Base-by-base conservation (phyloP, 2,329 filamentous ascomycete species). In the Paramyrothecium sp. region DNA sequence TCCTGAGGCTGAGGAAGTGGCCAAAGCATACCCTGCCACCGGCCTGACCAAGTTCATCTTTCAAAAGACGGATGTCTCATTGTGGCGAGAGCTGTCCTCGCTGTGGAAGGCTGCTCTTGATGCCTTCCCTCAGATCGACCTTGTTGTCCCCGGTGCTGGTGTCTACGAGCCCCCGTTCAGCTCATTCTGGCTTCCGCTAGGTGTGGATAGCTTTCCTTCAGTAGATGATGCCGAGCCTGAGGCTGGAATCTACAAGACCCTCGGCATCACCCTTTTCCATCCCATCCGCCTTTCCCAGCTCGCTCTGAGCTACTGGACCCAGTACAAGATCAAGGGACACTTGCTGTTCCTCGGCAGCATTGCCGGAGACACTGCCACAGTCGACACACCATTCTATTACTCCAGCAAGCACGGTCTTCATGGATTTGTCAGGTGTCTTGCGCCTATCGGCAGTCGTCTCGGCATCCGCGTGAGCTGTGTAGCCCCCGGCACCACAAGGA, bases 211-310 rank as follows among this genome's bases (percentile, higher is more conserved):
- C 16, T 73, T 71, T 56, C 64, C 63, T 7, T 71, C 66, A 23
- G 48, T 52, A 11, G 71, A 74, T 41, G 46, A 54, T 7, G 66
- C 67, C 1, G 66, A 70, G 47, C 65, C 59, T 1, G 65, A 70
- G 23, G 65, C 66, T 1, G 71, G 71, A 3, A 67, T 67, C 51
- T 76, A 76, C 52, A 65, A 65, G 33, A 64, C 69, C 19, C 54
- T 77, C 3, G 71, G 72, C 54, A 68, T 76, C 54, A 77, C 77
- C 58, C 61, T 76, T 33, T 63, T 68, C 10, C 65, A 70, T 22
- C 75, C 75, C 2, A 71, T 75, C 46, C 70, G 73, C 19, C 59
- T 74, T 49, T 71, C 67, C 34, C 73, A 76, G 63, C 61, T 77
- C 23, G 75, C 73, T 38, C 67, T 77, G 34, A 65, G 68, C 3